A percentile compares a stretch with the other conserved stretches of the same genome.
Conservation (phyloP, 75 land plant genomes). For the Chamaecyparis obtusa region DNA sequence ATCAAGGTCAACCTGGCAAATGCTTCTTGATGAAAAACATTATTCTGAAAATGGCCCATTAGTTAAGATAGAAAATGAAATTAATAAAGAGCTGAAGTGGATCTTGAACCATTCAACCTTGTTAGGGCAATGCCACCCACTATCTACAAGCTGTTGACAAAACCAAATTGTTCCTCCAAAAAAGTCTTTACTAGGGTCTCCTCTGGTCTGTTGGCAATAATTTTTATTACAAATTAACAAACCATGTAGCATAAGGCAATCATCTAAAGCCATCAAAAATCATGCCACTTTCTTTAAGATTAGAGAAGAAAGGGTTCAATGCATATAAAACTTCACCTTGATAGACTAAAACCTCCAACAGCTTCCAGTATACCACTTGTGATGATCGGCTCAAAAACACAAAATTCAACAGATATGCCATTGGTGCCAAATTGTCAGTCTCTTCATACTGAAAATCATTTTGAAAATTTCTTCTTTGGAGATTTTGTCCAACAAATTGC, state of each 20-base stretch:
- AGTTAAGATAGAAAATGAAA: too few species aligned
- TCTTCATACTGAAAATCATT: too few species aligned
- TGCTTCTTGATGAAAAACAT: background rate
- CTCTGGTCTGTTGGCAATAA: background rate
- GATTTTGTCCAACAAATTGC: too few species aligned
- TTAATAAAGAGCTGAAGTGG: background rate
- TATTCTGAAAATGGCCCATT: background rate
- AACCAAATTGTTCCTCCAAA: background rate
- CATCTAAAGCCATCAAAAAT: background rate
- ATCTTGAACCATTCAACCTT: background rate
- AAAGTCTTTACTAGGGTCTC: background rate
- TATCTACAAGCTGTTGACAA: background rate
- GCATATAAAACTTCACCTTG: background rate
- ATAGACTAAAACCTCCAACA: background rate
- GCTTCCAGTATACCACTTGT: background rate
- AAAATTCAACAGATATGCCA: background rate
- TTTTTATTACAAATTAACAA: too few species aligned
- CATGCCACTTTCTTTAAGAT: background rate
- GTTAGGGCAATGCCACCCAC: background rate
- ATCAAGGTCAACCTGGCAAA: background rate
- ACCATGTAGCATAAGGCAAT: too few species aligned
- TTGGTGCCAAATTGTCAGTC: too few species aligned
- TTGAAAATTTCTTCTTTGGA: background rate
- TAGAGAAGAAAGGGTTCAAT: background rate
- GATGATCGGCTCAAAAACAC: background rate